phyloP scores from a whole-genome alignment of 2,329 filamentous ascomycete species.

The Pseudocercospora vitis region DNA sequence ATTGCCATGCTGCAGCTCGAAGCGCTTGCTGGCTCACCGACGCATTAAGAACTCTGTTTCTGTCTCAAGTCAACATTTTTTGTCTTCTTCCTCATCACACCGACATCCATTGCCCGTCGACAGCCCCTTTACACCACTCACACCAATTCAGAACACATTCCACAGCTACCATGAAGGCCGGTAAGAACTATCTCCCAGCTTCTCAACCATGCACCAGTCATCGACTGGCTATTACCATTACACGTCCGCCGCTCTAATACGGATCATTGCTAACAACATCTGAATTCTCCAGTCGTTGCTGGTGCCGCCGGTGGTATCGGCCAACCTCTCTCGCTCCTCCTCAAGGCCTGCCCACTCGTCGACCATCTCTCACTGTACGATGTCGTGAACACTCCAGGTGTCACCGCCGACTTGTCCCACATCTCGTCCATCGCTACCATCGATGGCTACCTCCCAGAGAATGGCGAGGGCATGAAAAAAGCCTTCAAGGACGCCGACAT shows the following conservation, averaged over 20 bases:
- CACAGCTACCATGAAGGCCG: conserved; percentile 33
- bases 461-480: conserved; percentile 72
- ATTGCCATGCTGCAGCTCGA: conserved; percentile 4
- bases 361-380: conserved; percentile 96
- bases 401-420: conserved; percentile 93
- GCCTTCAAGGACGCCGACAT: conserved; percentile 93
- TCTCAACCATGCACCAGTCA: conserved; percentile 14
- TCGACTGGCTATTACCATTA: conserved; percentile 1
- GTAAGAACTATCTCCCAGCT: conserved; percentile 20
- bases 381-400: conserved; percentile 98
- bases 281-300: conserved; percentile 64
- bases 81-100: conserved; percentile 12
- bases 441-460: conserved; percentile 80
- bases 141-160: conserved; percentile 7
- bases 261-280: conserved; percentile 2
- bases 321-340: conserved; percentile 94
- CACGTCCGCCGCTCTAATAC: conserved; percentile 4
- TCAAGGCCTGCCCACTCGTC: conserved; percentile 85
- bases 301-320: conserved; percentile 98
- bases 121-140: conserved; percentile 9
- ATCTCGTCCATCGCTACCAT: conserved; percentile 90
- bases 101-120: conserved; percentile 7
- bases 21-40: not conserved
- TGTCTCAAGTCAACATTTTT: conserved; percentile 11
- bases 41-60: not conserved